Conservation (phyloP, 129 eudicot genomes). For the Ambrosia trifida region DNA sequence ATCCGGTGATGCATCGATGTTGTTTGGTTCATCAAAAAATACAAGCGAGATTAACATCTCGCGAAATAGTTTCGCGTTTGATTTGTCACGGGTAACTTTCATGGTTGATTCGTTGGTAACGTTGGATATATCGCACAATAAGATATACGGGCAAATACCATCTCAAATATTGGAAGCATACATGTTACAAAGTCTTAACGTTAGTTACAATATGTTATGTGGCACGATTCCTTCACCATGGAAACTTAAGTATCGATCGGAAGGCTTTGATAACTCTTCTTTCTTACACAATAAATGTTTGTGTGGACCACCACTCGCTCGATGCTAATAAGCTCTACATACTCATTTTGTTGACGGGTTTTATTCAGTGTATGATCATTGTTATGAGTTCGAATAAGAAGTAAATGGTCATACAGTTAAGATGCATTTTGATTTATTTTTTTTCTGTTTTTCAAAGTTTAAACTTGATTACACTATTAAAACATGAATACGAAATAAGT, state of each 20-base stretch:
- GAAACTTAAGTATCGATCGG: conserved; percentile 42
- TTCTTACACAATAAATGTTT: conserved; percentile 46
- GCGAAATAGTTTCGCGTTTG: conserved; percentile 41
- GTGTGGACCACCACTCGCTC: conserved; percentile 50
- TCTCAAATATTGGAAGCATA: conserved; percentile 29
- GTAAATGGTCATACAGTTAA: too few species aligned
- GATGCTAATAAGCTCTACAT: conserved; percentile 31
- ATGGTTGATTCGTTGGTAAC: conserved; percentile 11
- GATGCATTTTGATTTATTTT: too few species aligned
- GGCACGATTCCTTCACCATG: conserved; percentile 49
- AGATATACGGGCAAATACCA: conserved; percentile 46
- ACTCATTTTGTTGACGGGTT: background rate
- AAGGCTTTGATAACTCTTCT: conserved; percentile 42
- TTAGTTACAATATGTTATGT: conserved; percentile 44
- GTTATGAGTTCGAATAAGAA: background rate
- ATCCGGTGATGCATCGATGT: conserved; percentile 53
- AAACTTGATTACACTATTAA: too few species aligned
- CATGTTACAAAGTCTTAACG: conserved; percentile 31
- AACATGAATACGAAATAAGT: too few species aligned
- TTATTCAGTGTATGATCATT: too few species aligned
- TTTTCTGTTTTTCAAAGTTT: too few species aligned
- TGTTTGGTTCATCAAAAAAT: conserved; percentile 40
- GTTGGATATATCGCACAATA: conserved; percentile 44
- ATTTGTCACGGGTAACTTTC: conserved; percentile 39
- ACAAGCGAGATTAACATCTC: conserved; percentile 34